A percentile compares a stretch with the other conserved stretches of the same genome.
These are phyloP conservation scores for Magnaporthiopsis rhizophila DNA, from an alignment of 2,329 filamentous ascomycete genomes.

Conservation along the genomic window DNA sequence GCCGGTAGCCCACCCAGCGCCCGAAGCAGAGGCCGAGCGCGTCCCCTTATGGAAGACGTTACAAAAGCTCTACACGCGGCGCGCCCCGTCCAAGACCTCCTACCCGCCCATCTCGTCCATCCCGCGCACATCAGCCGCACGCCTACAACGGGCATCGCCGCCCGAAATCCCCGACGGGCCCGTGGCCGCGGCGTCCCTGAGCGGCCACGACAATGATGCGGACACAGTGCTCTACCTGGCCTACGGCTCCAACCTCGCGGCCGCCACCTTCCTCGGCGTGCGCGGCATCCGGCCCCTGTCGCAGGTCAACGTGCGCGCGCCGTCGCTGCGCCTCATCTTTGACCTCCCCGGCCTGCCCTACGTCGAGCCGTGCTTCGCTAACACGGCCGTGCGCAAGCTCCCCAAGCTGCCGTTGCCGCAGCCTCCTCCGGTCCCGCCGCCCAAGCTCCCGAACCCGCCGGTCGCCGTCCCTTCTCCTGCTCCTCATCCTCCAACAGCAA, in stretches of 20 bases:
- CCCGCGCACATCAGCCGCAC: constrained; percentile 27
- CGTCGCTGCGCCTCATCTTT: constrained; percentile 70
- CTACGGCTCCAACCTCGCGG: constrained; percentile 84
- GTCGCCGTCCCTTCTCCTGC: constrained; percentile 12
- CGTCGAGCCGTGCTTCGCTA: constrained; percentile 85
- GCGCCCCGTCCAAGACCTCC: background rate
- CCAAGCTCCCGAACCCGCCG: constrained; percentile 17
- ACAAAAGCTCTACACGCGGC: background rate
- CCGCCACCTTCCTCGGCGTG: constrained; percentile 68
- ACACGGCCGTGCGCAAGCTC: constrained; percentile 56
- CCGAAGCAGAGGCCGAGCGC: background rate
- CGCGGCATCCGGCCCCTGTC: constrained; percentile 77
- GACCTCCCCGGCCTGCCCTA: constrained; percentile 83
- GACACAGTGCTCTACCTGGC: constrained; percentile 66
- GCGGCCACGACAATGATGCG: constrained; percentile 13
- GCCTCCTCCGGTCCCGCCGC: constrained; percentile 17
- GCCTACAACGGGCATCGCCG: constrained; percentile 24
- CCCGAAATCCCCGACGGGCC: constrained; percentile 14
- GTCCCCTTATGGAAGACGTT: background rate
- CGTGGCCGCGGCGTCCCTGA: constrained; percentile 8
- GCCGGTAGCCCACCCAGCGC: background rate
- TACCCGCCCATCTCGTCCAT: constrained; percentile 24
- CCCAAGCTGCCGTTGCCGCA: constrained; percentile 28
- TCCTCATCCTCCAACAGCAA: constrained; percentile 9
- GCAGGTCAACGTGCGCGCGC: constrained; percentile 73